A percentile compares a stretch with the other conserved stretches of the same genome.
Evolutionary conservation across 805 yeast species (phyloP).

Genomic region (Ogataea ramenticola): DNA sequence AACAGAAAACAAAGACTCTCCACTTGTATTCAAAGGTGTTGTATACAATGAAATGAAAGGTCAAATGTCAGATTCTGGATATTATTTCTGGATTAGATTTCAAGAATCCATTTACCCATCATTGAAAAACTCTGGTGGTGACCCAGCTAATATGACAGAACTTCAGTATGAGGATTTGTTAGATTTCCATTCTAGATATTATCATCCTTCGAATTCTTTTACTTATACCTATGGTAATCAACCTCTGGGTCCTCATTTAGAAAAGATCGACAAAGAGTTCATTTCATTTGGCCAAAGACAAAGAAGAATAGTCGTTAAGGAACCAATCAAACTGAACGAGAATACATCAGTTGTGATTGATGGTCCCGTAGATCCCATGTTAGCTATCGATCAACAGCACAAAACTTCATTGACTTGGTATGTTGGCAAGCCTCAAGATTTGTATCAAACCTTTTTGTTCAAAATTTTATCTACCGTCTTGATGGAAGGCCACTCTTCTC

Average conservation of each 20-base stretch:
- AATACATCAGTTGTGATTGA: slow-evolving; percentile 29
- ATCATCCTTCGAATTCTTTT: slow-evolving; percentile 86
- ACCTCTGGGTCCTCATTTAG: slow-evolving; percentile 53
- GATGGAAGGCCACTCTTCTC: slow-evolving; percentile 88
- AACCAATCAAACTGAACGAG: slow-evolving; percentile 40
- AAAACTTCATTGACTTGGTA: slow-evolving; percentile 87
- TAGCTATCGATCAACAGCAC: slow-evolving; percentile 58
- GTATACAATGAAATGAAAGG: slow-evolving; percentile 99
- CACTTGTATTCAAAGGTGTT: slow-evolving; percentile 82
- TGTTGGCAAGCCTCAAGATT: slow-evolving; percentile 65
- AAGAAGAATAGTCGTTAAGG: slow-evolving; percentile 22
- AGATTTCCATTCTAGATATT: slow-evolving; percentile 65
- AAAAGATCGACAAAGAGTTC: slow-evolving; percentile 46
- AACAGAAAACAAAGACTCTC: slow-evolving; percentile 48
- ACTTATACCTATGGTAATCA: slow-evolving; percentile 86
- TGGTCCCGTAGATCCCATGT: slow-evolving; percentile 82
- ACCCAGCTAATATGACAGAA: slow-evolving; percentile 73
- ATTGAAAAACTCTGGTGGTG: slow-evolving; percentile 89
- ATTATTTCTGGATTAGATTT: slow-evolving; percentile 76
- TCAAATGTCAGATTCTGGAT: slow-evolving; percentile 82
- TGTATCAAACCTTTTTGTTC: slow-evolving; percentile 65
- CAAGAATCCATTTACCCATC: slow-evolving; percentile 81
- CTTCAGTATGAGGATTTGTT: slow-evolving; percentile 68
- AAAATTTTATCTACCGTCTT: slow-evolving; percentile 63
- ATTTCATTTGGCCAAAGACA: slow-evolving; percentile 45